A percentile compares a stretch with the other conserved stretches of the same genome.
Evolutionary conservation across 83 land plant genomes (phyloP).

Genomic region (Diphasiastrum complanatum): DNA sequence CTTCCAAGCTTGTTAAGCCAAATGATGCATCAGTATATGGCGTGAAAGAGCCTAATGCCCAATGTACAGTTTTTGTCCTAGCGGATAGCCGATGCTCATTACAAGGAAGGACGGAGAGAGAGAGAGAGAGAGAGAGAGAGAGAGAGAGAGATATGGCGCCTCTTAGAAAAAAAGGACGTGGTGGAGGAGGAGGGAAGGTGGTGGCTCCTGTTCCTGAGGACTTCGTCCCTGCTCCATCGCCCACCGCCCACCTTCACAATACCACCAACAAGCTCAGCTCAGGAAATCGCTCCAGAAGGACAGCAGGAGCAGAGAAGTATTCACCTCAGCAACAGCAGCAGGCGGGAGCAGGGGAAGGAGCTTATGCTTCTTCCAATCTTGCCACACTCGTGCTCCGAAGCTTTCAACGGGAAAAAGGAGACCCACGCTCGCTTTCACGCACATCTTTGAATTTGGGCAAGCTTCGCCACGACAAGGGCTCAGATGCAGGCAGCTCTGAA

Average conservation of each 20-base stretch:
- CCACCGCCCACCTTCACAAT: background rate
- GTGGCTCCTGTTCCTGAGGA: slow-evolving; percentile 20
- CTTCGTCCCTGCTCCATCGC: background rate
- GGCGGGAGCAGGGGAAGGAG: background rate
- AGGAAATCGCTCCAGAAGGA: background rate
- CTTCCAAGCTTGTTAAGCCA: too few relatives aligned
- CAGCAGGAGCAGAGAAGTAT: background rate
- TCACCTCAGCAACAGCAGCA: too few relatives aligned
- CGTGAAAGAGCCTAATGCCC: too few relatives aligned
- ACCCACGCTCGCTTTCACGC: background rate
- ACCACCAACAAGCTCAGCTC: background rate
- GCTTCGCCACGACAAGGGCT: background rate
- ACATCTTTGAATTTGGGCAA: background rate
- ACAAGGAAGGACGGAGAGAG: too few relatives aligned
- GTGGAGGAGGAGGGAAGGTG: slow-evolving; percentile 30
- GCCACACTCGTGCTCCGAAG: background rate
- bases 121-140: too few relatives aligned
- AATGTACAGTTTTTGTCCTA: too few relatives aligned
- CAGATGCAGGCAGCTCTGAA: background rate
- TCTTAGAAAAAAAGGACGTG: slow-evolving; percentile 29
- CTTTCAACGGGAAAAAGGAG: slow-evolving; percentile 1
- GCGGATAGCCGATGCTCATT: too few relatives aligned
- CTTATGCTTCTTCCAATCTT: slow-evolving; percentile 1
- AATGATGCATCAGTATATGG: too few relatives aligned
- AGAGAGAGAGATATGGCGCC: slow-evolving; percentile 14